These are phyloP conservation scores for Globisporangium rhizosaccharum DNA, from an alignment of 352 stramenopile genomes.

Conservation along the genomic window DNA sequence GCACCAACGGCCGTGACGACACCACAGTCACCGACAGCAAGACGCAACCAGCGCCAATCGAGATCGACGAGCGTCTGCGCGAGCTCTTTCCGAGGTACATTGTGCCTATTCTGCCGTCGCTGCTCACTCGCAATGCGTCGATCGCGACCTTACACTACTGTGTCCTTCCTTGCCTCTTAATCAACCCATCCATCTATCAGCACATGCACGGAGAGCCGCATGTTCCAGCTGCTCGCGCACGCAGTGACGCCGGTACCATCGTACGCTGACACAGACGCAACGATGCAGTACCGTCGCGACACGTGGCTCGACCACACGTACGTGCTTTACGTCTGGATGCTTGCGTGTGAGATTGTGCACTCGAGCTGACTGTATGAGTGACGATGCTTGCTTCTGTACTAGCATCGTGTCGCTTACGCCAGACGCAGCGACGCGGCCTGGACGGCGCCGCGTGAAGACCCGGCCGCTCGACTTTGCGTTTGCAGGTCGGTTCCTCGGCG, in stretches of 20 bases:
- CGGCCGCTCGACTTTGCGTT: constrained; percentile 43
- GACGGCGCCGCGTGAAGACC: not conserved
- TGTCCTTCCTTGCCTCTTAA: too few species aligned
- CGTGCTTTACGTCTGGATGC: constrained; percentile 2
- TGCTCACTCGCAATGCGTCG: too few species aligned
- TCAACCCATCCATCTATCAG: constrained; percentile 11
- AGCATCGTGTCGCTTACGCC: constrained; percentile 29
- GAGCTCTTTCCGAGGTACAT: constrained; percentile 44
- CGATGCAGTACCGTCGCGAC: constrained; percentile 30
- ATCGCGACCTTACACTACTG: too few species aligned
- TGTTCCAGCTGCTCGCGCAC: constrained; percentile 70
- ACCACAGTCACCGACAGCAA: not conserved
- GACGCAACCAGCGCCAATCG: constrained; percentile 13
- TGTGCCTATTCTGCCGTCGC: not conserved
- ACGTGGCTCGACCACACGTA: constrained; percentile 46
- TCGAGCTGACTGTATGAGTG: constrained; percentile 5
- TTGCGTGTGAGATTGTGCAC: not conserved
- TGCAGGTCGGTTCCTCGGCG: constrained; percentile 37
- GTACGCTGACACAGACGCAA: constrained; percentile 48
- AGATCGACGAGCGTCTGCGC: constrained; percentile 33
- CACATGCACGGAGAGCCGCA: constrained; percentile 46
- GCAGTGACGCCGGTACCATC: constrained; percentile 57
- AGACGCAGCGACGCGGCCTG: not conserved
- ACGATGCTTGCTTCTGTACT: not conserved
- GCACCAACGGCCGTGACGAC: not conserved